phyloP scores from a whole-genome alignment of 1,139 yeast genomes.

The Suhomyces maxii region DNA sequence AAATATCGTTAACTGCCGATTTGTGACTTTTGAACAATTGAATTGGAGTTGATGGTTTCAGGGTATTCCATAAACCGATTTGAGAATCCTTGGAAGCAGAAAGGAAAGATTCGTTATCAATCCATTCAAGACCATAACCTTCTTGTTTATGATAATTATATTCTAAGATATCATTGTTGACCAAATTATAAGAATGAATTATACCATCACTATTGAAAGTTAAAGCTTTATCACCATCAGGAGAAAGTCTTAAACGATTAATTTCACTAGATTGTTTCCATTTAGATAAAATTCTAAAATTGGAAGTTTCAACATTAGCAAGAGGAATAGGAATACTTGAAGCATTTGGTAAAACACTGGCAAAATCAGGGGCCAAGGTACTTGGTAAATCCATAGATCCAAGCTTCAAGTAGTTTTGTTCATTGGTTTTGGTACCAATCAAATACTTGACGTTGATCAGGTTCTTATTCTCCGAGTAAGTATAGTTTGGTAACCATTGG shows the following conservation, averaged over 20 bases:
- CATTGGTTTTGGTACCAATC: slow-evolving; percentile 50
- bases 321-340: slow-evolving; percentile 27
- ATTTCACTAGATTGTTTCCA: slow-evolving; percentile 61
- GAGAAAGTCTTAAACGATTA: slow-evolving; percentile 44
- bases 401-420: slow-evolving; percentile 46
- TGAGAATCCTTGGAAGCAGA: slow-evolving; percentile 69
- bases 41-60: slow-evolving; percentile 43
- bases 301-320: slow-evolving; percentile 23
- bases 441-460: slow-evolving; percentile 42
- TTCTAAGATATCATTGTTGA: slow-evolving; percentile 24
- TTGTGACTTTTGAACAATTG: slow-evolving; percentile 47
- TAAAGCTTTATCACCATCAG: slow-evolving; percentile 39
- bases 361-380: slow-evolving; percentile 43
- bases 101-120: slow-evolving; percentile 45
- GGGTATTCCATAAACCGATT: slow-evolving; percentile 69
- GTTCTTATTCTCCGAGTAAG: slow-evolving; percentile 29
- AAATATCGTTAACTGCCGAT: slow-evolving; percentile 56
- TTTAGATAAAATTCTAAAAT: slow-evolving; percentile 37
- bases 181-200: slow-evolving; percentile 34
- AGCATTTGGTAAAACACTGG: slow-evolving; percentile 20
- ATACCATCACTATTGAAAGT: slow-evolving; percentile 55
- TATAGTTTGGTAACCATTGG: slow-evolving; percentile 47
- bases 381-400: slow-evolving; percentile 52
- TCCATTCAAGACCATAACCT: slow-evolving; percentile 76
- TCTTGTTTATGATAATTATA: slow-evolving; percentile 63